Percentiles rank a stretch among this genome's conserved stretches.
phyloP scores from a whole-genome alignment of 2,329 filamentous ascomycete genomes.

The Colletotrichum musae region DNA sequence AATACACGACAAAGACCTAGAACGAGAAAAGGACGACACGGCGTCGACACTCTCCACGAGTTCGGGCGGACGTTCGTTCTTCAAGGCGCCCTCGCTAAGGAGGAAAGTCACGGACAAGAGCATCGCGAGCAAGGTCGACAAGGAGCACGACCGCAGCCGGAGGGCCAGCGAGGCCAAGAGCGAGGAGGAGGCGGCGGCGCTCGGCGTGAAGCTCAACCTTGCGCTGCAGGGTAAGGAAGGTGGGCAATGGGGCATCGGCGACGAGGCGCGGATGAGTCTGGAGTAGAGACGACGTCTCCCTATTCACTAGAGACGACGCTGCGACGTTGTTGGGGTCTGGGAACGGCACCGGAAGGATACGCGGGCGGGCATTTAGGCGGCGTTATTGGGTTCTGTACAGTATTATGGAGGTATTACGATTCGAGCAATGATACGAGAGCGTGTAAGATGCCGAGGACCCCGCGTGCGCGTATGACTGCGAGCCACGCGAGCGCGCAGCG shows the following conservation, averaged over 20 bases:
- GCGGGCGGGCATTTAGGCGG: no score
- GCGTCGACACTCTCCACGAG: slow-evolving; percentile 64
- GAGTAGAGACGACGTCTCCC: slow-evolving; percentile 64
- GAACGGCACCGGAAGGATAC: no score
- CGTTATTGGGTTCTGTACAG: no score
- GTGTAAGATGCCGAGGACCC: no score
- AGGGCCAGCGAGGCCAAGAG: slow-evolving; percentile 59
- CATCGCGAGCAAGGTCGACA: slow-evolving; percentile 46
- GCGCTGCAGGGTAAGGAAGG: slow-evolving; percentile 70
- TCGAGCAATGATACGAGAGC: no score
- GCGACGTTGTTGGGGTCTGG: no score
- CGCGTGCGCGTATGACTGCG: no score
- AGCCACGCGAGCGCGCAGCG: no score
- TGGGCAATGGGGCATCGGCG: slow-evolving; percentile 82
- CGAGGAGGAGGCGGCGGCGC: slow-evolving; percentile 58
- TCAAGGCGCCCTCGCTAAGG: slow-evolving; percentile 58
- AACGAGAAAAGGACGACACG: slow-evolving; percentile 55
- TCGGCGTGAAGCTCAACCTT: slow-evolving; percentile 63
- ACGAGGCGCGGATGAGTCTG: slow-evolving; percentile 87
- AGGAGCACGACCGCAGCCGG: slow-evolving; percentile 51
- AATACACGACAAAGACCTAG: slow-evolving; percentile 35
- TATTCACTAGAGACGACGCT: no score
- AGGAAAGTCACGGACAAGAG: slow-evolving; percentile 54
- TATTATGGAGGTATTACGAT: no score
- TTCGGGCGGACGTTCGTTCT: slow-evolving; percentile 57